Base-by-base conservation (phyloP, 176 grass and related monocot species). In the Stipa capillata region DNA sequence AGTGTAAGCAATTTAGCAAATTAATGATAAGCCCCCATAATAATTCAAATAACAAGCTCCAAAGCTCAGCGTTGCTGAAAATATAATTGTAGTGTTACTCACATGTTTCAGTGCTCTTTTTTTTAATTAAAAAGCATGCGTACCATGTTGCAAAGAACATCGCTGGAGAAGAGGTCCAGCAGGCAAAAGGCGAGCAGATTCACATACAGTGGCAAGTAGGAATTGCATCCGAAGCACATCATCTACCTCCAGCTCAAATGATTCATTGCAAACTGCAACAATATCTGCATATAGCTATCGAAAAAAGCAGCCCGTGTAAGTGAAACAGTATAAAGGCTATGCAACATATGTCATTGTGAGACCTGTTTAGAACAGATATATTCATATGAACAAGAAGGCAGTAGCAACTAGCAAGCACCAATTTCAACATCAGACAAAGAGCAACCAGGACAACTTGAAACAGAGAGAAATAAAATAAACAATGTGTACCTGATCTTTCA, bases 81-180 rank as follows among this genome's bases (percentile, higher is more conserved):
- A 33, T 35, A 36, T 21, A n/a, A n/a, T 52, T 15, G 32, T 51
- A 52, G 14, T 24, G 49, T 48, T 35, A 74, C 33, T 65, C 4
- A 15, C 44, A 55, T 55, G 21, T 41, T 40, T 52, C 17, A 13
- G 18, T 72, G 27, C 37, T 34, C 4, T 27, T 10, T 62, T 69
- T 42, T 6, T 34, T 37, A n/a, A n/a, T 37, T 25, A 35, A 45
- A 41, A 63, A 67, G 21, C 25, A 33, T 58, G 59, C 62, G 36
- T 87, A 99, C 97, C 90, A 5, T 90, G 85, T 80, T 89, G 85
- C 64, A 93, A 58, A 65, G 90, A 99, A 83, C 92, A 99, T 79
- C 97, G 73, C 76, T 99, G 97, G 56, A 99, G 85, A 86, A 99
- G 89, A 76, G 96, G 97, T 73, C 90, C 97, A n/a, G 88, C 90